A percentile compares a stretch with the other conserved stretches of the same genome.
Evolutionary conservation across 2,329 filamentous ascomycete genomes (phyloP).

Genomic region (Nothophoma quercina): DNA sequence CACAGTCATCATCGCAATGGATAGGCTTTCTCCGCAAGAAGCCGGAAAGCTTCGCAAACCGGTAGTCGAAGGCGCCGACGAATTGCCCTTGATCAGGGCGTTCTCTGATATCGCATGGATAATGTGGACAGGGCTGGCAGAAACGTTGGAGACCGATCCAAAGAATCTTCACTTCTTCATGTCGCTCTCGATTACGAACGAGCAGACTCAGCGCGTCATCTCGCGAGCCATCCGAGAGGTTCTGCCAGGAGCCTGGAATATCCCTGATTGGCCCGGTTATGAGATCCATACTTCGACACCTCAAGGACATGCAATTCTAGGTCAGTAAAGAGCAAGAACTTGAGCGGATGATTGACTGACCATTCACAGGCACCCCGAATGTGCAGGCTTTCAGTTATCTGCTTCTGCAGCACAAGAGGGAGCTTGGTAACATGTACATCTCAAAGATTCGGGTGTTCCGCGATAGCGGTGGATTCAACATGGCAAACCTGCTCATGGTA

Average conservation of each 20-base stretch:
- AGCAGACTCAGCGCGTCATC: not conserved
- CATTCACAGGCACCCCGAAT: constrained; percentile 1
- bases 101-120: constrained; percentile 11
- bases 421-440: constrained; percentile 5
- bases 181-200: constrained; percentile 9
- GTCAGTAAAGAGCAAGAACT: not conserved
- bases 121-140: not conserved
- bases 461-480: not conserved
- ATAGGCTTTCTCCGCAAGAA: not conserved
- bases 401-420: constrained; percentile 9
- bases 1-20: constrained; percentile 1
- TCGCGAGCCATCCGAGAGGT: constrained; percentile 2
- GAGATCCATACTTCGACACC: not conserved
- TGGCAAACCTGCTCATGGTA: not conserved
- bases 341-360: not conserved
- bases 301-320: constrained; percentile 2
- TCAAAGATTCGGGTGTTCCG: not conserved
- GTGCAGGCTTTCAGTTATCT: constrained; percentile 14
- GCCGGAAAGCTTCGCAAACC: not conserved
- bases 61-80: not conserved
- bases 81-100: constrained; percentile 1
- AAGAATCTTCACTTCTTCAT: constrained; percentile 8
- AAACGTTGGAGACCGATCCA: not conserved
- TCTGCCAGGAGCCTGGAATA: not conserved
- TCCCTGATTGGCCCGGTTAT: not conserved